Evolutionary conservation across 805 yeast species (phyloP).

Genomic region (Clavispora fructus): DNA sequence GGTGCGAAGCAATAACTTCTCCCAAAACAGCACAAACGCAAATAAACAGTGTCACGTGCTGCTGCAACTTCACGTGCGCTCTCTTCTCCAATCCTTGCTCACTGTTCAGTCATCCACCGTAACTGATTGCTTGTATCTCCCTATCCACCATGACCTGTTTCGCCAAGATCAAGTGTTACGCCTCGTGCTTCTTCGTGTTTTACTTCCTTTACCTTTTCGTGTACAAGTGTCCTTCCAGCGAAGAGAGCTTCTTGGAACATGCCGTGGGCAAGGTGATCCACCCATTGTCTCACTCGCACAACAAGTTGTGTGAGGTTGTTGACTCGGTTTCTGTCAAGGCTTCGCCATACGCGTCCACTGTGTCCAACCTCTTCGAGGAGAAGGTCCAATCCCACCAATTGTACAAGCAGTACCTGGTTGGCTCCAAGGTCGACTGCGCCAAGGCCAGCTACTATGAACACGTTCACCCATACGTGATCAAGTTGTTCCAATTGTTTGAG

Average conservation of each 20-base stretch:
- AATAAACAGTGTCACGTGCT: background rate
- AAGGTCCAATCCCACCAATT: conserved; percentile 34
- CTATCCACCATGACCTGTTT: conserved; percentile 8
- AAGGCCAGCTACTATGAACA: conserved; percentile 18
- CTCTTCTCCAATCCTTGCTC: conserved; percentile 1
- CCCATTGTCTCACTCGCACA: conserved; percentile 35
- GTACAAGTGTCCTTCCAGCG: conserved; percentile 34
- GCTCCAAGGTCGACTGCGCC: conserved; percentile 20
- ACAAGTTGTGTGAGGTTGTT: conserved; percentile 29
- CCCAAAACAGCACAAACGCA: background rate
- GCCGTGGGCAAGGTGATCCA: conserved; percentile 28
- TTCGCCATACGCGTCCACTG: conserved; percentile 27
- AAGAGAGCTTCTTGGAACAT: conserved; percentile 23
- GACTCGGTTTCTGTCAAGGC: conserved; percentile 22
- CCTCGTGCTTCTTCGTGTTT: conserved; percentile 22
- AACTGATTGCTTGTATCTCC: background rate
- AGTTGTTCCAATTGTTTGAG: conserved; percentile 31
- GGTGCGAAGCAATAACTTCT: conserved; percentile 2
- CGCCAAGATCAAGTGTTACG: conserved; percentile 16
- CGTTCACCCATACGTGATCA: conserved; percentile 27
- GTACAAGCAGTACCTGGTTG: conserved; percentile 28
- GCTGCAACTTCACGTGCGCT: conserved; percentile 1
- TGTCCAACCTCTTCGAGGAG: conserved; percentile 26
- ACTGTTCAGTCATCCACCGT: background rate
- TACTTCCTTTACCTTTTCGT: conserved; percentile 34